Evolutionary conservation across 1,284 basidiomycete genomes (phyloP), one percentile per base, ranked within the genome.

Genomic region (Pascua sp.): DNA sequence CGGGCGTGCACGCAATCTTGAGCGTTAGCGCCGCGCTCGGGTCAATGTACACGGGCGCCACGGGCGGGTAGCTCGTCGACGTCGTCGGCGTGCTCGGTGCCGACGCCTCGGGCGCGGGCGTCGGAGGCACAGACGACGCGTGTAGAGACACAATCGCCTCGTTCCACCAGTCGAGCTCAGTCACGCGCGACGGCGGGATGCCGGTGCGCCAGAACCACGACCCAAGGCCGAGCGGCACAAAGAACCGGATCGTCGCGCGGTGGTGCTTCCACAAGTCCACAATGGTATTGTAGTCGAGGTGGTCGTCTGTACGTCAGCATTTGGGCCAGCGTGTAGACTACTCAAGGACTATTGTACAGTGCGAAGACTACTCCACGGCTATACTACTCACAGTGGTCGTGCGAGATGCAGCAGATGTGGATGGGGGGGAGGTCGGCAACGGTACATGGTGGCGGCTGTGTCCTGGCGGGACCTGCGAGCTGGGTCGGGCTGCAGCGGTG

Each of bases 131-230:
- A 15, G 53, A 37, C 2, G 51, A 17, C 4, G 53, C 24, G 11
- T 63, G 61, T 57, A 77, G 69, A 8, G 64, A 49, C 2, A 78
- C 55, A 38, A 76, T 49, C 4, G 71, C 61, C 61, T 77, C 75
- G 59, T 71, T 66, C 67, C 71, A 76, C 76, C 76, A 78, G 63
- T 78, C 76, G 15, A 78, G 66, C 60, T 77, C 73, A 37, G 69
- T 73, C 11, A 78, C 56, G 16, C 75, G 61, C n/a, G 60, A 44
- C 41, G 57, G 56, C 0, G 75, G 72, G 43, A 78, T 75, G 8
- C 67, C 66, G 32, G 63, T 70, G 15, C 60, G 47, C 10, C 56
- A 60, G 62, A 78, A 78, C 75, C 74, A 78, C 48, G 64, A 53
- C 36, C 68, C 72, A 3, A 77, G 60, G 9, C 73, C 76, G 12